Percentiles rank a stretch among this genome's conserved stretches.
phyloP scores from a whole-genome alignment of 2,329 filamentous ascomycete genomes.

The Alternaria angustiovoidea region DNA sequence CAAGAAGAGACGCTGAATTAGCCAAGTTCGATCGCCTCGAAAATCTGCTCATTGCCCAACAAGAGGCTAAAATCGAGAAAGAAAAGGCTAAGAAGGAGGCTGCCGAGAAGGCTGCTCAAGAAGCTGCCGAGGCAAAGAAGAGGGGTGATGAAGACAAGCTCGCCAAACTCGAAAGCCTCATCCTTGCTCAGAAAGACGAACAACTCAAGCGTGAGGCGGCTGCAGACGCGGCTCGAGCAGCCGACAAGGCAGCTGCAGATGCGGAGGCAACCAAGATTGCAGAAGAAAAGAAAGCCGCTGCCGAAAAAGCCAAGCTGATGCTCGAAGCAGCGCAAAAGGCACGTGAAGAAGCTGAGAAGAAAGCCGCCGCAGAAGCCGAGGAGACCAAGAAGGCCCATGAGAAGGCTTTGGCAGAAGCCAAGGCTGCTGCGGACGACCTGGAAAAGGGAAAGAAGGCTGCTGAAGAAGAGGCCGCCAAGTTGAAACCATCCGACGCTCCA shows the following conservation, averaged over 20 bases:
- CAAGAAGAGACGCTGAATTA: conserved; percentile 43
- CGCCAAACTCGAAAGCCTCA: conserved; percentile 48
- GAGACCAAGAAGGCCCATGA: conserved; percentile 52
- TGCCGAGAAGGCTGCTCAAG: conserved; percentile 40
- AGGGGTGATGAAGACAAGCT: conserved; percentile 48
- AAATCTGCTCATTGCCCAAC: conserved; percentile 45
- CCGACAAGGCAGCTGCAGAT: conserved; percentile 59
- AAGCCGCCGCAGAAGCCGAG: conserved; percentile 43
- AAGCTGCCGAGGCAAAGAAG: conserved; percentile 44
- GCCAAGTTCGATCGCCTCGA: conserved; percentile 50
- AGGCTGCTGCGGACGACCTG: conserved; percentile 53
- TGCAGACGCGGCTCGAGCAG: conserved; percentile 39
- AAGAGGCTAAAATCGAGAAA: conserved; percentile 48
- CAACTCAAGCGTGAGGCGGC: conserved; percentile 49
- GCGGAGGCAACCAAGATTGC: conserved; percentile 61
- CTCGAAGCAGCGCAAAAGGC: conserved; percentile 44
- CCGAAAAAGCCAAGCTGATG: conserved; percentile 37
- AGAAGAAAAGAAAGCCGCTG: conserved; percentile 54
- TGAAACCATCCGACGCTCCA: conserved; percentile 61
- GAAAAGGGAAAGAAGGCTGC: conserved; percentile 59
- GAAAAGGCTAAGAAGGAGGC: conserved; percentile 47
- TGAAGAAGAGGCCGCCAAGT: conserved; percentile 54
- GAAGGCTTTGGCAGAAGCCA: conserved; percentile 56
- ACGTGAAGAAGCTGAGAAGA: conserved; percentile 43
- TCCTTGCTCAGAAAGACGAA: conserved; percentile 54